Evolutionary conservation across 2,329 filamentous ascomycete genomes (phyloP).

Genomic region (Acephala macrosclerotiorum): DNA sequence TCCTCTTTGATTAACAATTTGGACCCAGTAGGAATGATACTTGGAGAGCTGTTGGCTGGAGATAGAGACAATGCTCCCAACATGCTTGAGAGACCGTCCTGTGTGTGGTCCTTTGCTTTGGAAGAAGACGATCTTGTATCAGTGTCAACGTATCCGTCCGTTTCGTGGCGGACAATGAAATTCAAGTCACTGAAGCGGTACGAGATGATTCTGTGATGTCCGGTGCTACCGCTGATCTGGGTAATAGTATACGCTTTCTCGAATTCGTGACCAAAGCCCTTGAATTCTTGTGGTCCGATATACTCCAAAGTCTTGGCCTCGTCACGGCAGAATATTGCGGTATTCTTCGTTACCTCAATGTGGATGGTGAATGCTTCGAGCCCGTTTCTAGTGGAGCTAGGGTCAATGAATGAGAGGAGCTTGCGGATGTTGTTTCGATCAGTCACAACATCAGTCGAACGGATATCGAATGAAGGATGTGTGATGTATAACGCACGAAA

Average conservation of each 20-base stretch:
- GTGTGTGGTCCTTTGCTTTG: constrained; percentile 20
- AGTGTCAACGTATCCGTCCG: constrained; percentile 47
- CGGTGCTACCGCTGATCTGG: constrained; percentile 48
- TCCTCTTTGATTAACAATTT: constrained; percentile 44
- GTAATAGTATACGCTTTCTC: constrained; percentile 52
- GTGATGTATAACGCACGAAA: constrained; percentile 52
- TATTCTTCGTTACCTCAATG: constrained; percentile 48
- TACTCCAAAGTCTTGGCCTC: constrained; percentile 42
- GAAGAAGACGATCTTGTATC: constrained; percentile 11
- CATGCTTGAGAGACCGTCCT: constrained; percentile 35
- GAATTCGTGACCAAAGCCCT: constrained; percentile 52
- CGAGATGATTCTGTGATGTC: constrained; percentile 54
- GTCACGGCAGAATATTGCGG: constrained; percentile 48
- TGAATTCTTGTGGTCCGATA: constrained; percentile 47
- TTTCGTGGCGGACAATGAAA: constrained; percentile 52
- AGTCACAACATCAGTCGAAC: constrained; percentile 49
- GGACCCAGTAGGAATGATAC: constrained; percentile 30
- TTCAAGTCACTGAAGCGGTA: constrained; percentile 52
- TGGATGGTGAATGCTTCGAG: constrained; percentile 50
- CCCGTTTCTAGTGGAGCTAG: constrained; percentile 33
- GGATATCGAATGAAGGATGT: constrained; percentile 44
- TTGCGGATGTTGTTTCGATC: constrained; percentile 58
- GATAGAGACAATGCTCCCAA: constrained; percentile 42
- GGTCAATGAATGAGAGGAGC: constrained; percentile 53
- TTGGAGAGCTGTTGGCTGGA: constrained; percentile 6